These are phyloP conservation scores for Wickerhamiella vanderwaltii DNA, from an alignment of 805 yeast genomes.

Conservation along the genomic window DNA sequence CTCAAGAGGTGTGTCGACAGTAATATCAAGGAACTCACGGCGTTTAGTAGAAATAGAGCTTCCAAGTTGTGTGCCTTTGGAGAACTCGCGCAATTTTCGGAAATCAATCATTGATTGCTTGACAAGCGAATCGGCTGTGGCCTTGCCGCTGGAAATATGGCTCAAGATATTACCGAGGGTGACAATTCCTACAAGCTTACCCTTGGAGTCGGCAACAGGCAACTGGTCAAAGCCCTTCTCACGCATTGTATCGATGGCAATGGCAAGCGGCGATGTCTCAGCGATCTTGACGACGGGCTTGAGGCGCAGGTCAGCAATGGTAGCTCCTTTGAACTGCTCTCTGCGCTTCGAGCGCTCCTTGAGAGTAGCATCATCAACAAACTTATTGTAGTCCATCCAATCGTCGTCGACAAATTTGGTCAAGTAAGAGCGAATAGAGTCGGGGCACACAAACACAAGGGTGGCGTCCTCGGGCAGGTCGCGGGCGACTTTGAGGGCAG, in stretches of 20 bases:
- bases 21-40: constrained; percentile 54
- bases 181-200: constrained; percentile 60
- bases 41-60: constrained; percentile 40
- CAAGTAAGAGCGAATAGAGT: constrained; percentile 73
- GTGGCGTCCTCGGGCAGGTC: constrained; percentile 60
- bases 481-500: constrained; percentile 57
- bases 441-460: constrained; percentile 75
- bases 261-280: constrained; percentile 44
- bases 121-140: constrained; percentile 45
- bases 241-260: constrained; percentile 57
- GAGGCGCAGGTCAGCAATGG: constrained; percentile 56
- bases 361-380: constrained; percentile 44
- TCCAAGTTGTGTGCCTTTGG: constrained; percentile 35
- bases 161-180: constrained; percentile 64
- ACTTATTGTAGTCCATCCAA: constrained; percentile 73
- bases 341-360: constrained; percentile 29
- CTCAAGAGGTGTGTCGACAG: constrained; percentile 49
- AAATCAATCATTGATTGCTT: constrained; percentile 57
- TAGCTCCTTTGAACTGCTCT: constrained; percentile 37
- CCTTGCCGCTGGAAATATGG: constrained; percentile 48
- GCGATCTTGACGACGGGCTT: constrained; percentile 71
- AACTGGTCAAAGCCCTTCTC: constrained; percentile 74
- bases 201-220: constrained; percentile 53
- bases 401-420: constrained; percentile 83
- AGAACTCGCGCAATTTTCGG: constrained; percentile 45